Percentiles rank a stretch among this genome's conserved stretches.
Conservation (phyloP, 805 yeast species). For the Danielozyma ontarioensis region DNA sequence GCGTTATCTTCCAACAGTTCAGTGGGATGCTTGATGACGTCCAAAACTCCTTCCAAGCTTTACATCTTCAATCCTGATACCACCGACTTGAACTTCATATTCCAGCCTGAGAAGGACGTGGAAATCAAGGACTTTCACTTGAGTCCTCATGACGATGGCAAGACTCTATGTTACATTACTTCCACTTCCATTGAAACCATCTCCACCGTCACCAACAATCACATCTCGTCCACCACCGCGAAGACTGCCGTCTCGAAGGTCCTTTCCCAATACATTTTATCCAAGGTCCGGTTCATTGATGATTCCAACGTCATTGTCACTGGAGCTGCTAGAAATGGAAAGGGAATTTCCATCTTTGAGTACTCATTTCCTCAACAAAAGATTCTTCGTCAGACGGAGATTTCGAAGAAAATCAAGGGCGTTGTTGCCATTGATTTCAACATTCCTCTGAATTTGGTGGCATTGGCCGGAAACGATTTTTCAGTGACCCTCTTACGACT, state of each 20-base stretch:
- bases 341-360: conserved; percentile 39
- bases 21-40: conserved; percentile 64
- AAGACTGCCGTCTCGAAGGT: conserved; percentile 13
- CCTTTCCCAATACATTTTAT: conserved; percentile 25
- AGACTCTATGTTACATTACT: conserved; percentile 60
- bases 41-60: conserved; percentile 58
- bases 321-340: conserved; percentile 24
- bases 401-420: conserved; percentile 49
- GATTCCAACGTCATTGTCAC: conserved; percentile 28
- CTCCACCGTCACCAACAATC: conserved; percentile 43
- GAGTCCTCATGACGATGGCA: conserved; percentile 54
- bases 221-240: conserved; percentile 20
- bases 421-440: conserved; percentile 49
- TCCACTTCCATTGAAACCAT: conserved; percentile 46
- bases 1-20: conserved; percentile 53
- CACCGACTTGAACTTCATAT: conserved; percentile 49
- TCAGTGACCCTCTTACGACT: conserved; percentile 55
- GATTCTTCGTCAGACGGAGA: conserved; percentile 35
- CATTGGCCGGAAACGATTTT: conserved; percentile 61
- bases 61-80: conserved; percentile 55
- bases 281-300: conserved; percentile 40
- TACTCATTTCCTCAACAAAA: conserved; percentile 39
- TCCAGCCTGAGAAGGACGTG: conserved; percentile 48
- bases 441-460: conserved; percentile 38
- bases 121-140: conserved; percentile 59